Percentiles rank a stretch among this genome's conserved stretches.
Conservation (phyloP, 352 stramenopile species). For the Phytophthora sojae region DNA sequence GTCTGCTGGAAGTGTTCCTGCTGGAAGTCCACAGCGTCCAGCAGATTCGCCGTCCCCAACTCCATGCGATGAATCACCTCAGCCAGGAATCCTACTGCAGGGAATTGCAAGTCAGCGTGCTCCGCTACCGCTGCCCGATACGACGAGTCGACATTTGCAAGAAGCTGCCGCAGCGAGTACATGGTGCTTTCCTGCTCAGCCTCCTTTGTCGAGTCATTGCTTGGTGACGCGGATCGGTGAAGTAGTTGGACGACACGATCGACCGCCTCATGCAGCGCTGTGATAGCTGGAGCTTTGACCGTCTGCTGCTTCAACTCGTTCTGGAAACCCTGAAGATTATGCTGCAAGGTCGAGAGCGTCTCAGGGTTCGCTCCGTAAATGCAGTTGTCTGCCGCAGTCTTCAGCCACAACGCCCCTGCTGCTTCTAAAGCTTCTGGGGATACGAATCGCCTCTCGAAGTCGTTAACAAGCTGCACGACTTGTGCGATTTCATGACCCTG, state of each 20-base stretch:
- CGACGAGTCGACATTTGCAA: constrained; percentile 50
- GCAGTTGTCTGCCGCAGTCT: constrained; percentile 59
- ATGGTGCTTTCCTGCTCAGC: constrained; percentile 36
- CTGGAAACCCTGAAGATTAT: constrained; percentile 45
- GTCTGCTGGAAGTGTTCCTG: constrained; percentile 56
- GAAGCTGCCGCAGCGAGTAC: constrained; percentile 52
- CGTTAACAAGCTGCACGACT: constrained; percentile 13
- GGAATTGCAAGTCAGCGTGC: constrained; percentile 23
- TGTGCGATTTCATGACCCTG: constrained; percentile 21
- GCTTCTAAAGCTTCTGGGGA: constrained; percentile 36
- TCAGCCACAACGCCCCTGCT: constrained; percentile 43
- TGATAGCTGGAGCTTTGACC: constrained; percentile 32
- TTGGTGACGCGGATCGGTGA: constrained; percentile 21
- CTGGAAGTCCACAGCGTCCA: constrained; percentile 64
- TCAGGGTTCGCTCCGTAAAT: constrained; percentile 56
- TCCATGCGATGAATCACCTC: constrained; percentile 70
- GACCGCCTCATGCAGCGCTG: constrained; percentile 42
- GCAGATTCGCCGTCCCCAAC: constrained; percentile 59
- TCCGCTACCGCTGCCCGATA: constrained; percentile 26
- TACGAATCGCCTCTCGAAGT: constrained; percentile 40
- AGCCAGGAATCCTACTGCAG: constrained; percentile 38
- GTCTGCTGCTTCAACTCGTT: constrained; percentile 31
- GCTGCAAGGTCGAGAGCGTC: constrained; percentile 40
- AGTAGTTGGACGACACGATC: constrained; percentile 46
- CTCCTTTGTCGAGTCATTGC: background rate